Evolutionary conservation across 306 rosid genomes (phyloP).

Genomic region (Potentilla sterilis): DNA sequence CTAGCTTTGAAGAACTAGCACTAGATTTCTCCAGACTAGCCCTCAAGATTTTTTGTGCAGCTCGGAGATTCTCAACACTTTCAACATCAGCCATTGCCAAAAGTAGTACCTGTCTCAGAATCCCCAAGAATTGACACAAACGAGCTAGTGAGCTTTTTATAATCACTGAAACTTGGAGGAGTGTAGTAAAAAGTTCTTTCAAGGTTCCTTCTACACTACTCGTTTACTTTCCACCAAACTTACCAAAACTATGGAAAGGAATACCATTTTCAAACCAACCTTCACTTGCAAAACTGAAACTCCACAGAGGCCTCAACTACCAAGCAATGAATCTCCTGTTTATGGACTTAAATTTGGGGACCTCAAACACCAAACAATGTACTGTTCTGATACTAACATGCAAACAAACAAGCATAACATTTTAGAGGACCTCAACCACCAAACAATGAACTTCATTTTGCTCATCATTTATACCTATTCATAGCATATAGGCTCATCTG

Average conservation of each 20-base stretch:
- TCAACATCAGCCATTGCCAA: constrained; percentile 43
- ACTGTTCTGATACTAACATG: neutral
- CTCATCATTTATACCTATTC: neutral
- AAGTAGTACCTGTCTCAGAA: constrained; percentile 18
- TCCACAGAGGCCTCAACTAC: constrained; percentile 53
- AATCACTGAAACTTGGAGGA: constrained; percentile 19
- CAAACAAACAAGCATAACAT: constrained; percentile 4
- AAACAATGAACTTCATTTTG: neutral
- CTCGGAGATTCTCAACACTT: constrained; percentile 40
- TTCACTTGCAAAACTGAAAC: constrained; percentile 61
- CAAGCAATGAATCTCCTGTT: constrained; percentile 8
- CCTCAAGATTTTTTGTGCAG: constrained; percentile 47
- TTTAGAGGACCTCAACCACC: constrained; percentile 35
- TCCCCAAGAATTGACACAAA: constrained; percentile 24
- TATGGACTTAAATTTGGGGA: neutral
- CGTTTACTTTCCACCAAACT: constrained; percentile 71
- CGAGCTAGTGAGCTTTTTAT: constrained; percentile 29
- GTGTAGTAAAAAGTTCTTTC: constrained; percentile 23
- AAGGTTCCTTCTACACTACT: constrained; percentile 43
- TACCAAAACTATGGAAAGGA: constrained; percentile 48
- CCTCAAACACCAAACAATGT: constrained; percentile 50
- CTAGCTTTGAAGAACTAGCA: constrained; percentile 41
- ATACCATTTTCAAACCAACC: constrained; percentile 55
- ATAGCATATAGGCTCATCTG: neutral
- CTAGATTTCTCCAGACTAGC: constrained; percentile 55